Evolutionary conservation across 2,329 filamentous ascomycete species (phyloP).

Genomic region (Lachnellula subtilissima): DNA sequence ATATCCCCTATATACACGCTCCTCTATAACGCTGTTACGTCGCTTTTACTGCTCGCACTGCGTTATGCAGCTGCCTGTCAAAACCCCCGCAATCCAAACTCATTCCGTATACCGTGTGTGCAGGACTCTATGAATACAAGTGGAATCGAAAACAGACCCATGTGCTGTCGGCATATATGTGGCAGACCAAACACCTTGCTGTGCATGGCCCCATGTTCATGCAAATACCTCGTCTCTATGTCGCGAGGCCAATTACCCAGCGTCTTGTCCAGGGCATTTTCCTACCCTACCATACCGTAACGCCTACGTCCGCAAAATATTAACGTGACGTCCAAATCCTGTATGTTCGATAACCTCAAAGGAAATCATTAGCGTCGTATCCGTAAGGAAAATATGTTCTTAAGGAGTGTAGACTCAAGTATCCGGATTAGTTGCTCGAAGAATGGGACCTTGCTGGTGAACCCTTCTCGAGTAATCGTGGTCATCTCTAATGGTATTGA

Average conservation of each 20-base stretch:
- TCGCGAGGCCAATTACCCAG: not conserved
- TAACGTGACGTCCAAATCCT: constrained; percentile 21
- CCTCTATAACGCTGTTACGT: too few species aligned
- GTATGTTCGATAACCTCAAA: constrained; percentile 15
- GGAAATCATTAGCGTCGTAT: constrained; percentile 24
- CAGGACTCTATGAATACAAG: constrained; percentile 5
- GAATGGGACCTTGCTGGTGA: constrained; percentile 43
- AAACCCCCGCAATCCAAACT: not conserved
- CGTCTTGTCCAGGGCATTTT: constrained; percentile 8
- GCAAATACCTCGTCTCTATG: constrained; percentile 1
- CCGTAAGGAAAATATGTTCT: constrained; percentile 12
- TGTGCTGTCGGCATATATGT: not conserved
- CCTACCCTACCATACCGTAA: constrained; percentile 10
- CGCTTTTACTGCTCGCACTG: not conserved
- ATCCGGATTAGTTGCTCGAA: constrained; percentile 61
- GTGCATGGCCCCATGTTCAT: constrained; percentile 2
- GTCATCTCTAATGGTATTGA: constrained; percentile 60
- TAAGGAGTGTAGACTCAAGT: not conserved
- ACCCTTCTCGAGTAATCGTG: constrained; percentile 57
- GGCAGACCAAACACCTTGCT: constrained; percentile 2
- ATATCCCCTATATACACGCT: too few species aligned
- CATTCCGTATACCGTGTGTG: not conserved
- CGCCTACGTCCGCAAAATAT: constrained; percentile 20
- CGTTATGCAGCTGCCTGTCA: not conserved
- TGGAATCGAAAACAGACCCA: not conserved